Evolutionary conservation across 2,329 filamentous ascomycete species (phyloP).

Genomic region (Curvularia hawaiiensis): DNA sequence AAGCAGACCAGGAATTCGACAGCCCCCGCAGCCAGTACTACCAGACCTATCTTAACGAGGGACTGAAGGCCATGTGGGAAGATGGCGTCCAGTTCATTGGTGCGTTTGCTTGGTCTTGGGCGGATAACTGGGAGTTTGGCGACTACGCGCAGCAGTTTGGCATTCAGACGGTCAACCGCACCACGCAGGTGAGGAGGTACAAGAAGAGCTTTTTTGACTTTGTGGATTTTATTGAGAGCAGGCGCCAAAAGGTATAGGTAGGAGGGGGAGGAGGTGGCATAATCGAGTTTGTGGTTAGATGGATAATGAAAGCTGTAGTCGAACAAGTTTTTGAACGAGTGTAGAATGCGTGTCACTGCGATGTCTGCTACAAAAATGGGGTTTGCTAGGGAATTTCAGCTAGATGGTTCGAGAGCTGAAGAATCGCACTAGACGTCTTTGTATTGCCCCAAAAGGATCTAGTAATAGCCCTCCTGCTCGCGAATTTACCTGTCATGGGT

Average conservation of each 20-base stretch:
- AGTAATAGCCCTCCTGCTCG: too few relatives aligned
- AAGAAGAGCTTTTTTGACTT: slow-evolving; percentile 66
- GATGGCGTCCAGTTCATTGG: slow-evolving; percentile 62
- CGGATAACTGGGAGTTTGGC: slow-evolving; percentile 64
- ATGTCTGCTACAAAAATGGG: too few relatives aligned
- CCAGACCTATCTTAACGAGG: slow-evolving; percentile 59
- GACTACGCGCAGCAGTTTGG: slow-evolving; percentile 58
- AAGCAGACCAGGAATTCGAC: slow-evolving; percentile 61
- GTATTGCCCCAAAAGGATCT: too few relatives aligned
- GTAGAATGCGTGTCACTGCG: too few relatives aligned
- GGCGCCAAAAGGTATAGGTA: slow-evolving; percentile 14
- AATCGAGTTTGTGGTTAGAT: too few relatives aligned
- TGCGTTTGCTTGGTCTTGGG: slow-evolving; percentile 59
- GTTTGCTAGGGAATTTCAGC: too few relatives aligned
- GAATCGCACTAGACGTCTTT: too few relatives aligned
- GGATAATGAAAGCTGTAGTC: too few relatives aligned
- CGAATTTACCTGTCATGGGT: too few relatives aligned
- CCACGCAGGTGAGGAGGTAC: slow-evolving; percentile 56
- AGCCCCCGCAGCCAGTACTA: slow-evolving; percentile 61
- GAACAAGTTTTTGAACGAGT: too few relatives aligned
- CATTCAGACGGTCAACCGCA: slow-evolving; percentile 61
- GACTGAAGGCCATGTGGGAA: slow-evolving; percentile 61
- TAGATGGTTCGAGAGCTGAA: too few relatives aligned
- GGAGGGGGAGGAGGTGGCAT: too few relatives aligned
- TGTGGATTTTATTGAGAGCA: slow-evolving; percentile 57